phyloP scores from a whole-genome alignment of 2,329 filamentous ascomycete species.

The Aspergillus sp. region DNA sequence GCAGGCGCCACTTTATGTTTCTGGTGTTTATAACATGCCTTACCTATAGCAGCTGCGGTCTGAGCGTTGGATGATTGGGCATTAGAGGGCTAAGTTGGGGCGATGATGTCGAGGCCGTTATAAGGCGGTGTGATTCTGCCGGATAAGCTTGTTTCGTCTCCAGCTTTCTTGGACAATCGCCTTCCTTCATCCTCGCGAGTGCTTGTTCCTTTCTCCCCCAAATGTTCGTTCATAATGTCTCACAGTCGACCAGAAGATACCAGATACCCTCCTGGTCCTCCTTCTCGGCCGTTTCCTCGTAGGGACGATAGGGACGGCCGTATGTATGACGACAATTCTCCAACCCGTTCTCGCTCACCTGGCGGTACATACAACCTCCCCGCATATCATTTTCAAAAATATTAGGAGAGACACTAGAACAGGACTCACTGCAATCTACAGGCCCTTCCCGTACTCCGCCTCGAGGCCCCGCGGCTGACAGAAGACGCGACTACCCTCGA shows the following conservation, averaged over 20 bases:
- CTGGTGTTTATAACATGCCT: no score
- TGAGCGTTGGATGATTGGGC: no score
- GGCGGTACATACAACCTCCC: slow-evolving; percentile 47
- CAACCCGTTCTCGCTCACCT: slow-evolving; percentile 44
- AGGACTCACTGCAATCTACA: slow-evolving; percentile 41
- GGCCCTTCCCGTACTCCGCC: slow-evolving; percentile 38
- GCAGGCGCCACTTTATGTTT: no score
- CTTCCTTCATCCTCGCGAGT: slow-evolving; percentile 1
- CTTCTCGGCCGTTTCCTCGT: slow-evolving; percentile 26
- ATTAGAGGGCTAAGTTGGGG: no score
- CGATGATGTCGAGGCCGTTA: no score
- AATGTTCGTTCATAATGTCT: slow-evolving; percentile 27
- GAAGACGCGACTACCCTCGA: slow-evolving; percentile 36
- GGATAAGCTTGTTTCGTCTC: not conserved
- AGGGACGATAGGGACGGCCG: slow-evolving; percentile 41
- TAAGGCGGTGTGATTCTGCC: slow-evolving; percentile 24
- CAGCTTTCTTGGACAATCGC: not conserved
- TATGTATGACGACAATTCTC: slow-evolving; percentile 49
- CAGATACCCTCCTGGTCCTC: slow-evolving; percentile 23
- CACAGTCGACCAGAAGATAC: slow-evolving; percentile 29
- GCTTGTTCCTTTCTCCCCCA: not conserved
- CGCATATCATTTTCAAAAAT: slow-evolving; percentile 31
- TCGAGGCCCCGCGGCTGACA: slow-evolving; percentile 37
- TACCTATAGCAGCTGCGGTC: no score
- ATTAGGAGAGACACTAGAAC: not conserved